Evolutionary conservation across 2,329 filamentous ascomycete genomes (phyloP).

Genomic region (Ophiocordyceps camponoti-floridani): DNA sequence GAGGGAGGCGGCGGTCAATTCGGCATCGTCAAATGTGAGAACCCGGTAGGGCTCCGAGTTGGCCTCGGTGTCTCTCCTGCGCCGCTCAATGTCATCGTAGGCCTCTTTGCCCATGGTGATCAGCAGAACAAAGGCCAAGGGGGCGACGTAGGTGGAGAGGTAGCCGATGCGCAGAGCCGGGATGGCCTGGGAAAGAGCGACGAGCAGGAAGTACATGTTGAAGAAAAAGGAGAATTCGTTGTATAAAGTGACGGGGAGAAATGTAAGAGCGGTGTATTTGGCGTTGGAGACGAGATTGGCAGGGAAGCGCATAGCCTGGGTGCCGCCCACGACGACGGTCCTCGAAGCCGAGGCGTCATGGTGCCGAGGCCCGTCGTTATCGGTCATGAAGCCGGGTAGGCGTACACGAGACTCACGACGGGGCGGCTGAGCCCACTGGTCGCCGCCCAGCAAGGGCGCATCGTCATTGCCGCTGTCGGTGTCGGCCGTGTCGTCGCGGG

Average conservation of each 20-base stretch:
- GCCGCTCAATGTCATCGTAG: slow-evolving; percentile 74
- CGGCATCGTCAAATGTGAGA: slow-evolving; percentile 48
- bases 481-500: slow-evolving; percentile 42
- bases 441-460: slow-evolving; percentile 46
- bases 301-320: slow-evolving; percentile 61
- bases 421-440: slow-evolving; percentile 7
- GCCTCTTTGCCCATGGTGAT: slow-evolving; percentile 95
- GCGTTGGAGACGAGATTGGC: slow-evolving; percentile 89
- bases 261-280: slow-evolving; percentile 91
- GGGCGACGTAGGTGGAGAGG: slow-evolving; percentile 83
- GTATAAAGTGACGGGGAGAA: slow-evolving; percentile 84
- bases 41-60: slow-evolving; percentile 83
- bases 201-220: slow-evolving; percentile 96
- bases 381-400: slow-evolving; percentile 50
- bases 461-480: slow-evolving; percentile 48
- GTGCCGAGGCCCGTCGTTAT: slow-evolving; percentile 26
- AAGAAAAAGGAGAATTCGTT: slow-evolving; percentile 99
- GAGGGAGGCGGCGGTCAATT: slow-evolving; percentile 18
- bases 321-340: slow-evolving; percentile 55
- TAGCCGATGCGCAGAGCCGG: slow-evolving; percentile 83
- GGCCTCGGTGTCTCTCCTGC: slow-evolving; percentile 77
- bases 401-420: slow-evolving; percentile 25
- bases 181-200: slow-evolving; percentile 85
- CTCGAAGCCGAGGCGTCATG: slow-evolving; percentile 55
- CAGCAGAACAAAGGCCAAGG: slow-evolving; percentile 74